Evolutionary conservation across 2,329 filamentous ascomycete genomes (phyloP), one percentile per base, ranked within the genome.

Genomic region (Fusarium succisae): DNA sequence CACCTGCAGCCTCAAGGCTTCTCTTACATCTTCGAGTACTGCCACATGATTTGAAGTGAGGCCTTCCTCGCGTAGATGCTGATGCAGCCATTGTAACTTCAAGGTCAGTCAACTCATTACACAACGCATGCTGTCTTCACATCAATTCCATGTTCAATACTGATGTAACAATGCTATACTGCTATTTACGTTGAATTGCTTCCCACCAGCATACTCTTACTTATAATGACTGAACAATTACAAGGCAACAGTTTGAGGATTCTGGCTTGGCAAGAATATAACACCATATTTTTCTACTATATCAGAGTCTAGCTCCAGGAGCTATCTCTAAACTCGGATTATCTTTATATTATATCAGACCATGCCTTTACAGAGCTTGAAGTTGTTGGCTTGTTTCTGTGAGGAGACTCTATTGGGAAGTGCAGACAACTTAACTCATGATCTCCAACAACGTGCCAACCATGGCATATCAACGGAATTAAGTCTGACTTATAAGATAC

Each of bases 221-320:
- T 17, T 24, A 24, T 6, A 2, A 35, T 3, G 3, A 10, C 10
- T 10, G 3, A 50, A n/a, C 6, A 48, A 17, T 20, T 13, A 20
- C 18, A 35, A 37, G 30, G 8, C 20, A 37, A 8, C 5, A 53
- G 3, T 26, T 5, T 4, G 4, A 37, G 17, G 10, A 5, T 11
- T 10, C 4, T 12, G 2, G 6, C 7, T 11, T 11, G 1, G 30
- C 18, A 12, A n/a, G 14, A 9, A 6, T n/a, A 22, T 17, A 48
- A 28, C 13, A 5, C 26, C 7, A 30, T n/a, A 15, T 2, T 8
- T 4, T 24, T 15, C 22, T 14, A 2, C 8, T 8, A 8, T 15
- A 24, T 10, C 7, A 15, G 2, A 12, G 0, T 6, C 3, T 37
- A 7, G 6, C n/a, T 26, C 8, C 6, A n/a, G 2, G 17, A n/a